Evolutionary conservation across 208 protist species (phyloP).

Genomic region (Trypanosoma boissoni): DNA sequence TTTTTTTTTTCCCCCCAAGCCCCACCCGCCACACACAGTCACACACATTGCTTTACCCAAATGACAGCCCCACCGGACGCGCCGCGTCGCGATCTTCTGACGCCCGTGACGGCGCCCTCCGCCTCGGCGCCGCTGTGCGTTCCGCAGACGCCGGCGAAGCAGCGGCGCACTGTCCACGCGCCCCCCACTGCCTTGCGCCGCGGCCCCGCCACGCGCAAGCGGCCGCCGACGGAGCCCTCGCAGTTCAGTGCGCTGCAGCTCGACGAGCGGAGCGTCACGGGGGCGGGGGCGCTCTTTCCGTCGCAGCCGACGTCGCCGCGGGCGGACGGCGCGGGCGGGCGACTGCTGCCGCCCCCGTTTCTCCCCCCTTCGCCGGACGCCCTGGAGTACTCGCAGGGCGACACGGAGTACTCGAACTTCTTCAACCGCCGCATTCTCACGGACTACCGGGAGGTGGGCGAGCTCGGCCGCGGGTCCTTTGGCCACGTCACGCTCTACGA

Average conservation of each 20-base stretch:
- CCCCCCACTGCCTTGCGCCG: slow-evolving; percentile 3
- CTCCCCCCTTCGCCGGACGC: slow-evolving; percentile 22
- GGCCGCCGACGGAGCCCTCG: slow-evolving; percentile 52
- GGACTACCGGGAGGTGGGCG: slow-evolving; percentile 79
- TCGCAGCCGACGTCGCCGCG: slow-evolving; percentile 21
- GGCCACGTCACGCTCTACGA: slow-evolving; percentile 77
- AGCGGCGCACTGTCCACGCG: slow-evolving; percentile 55
- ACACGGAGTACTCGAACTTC: slow-evolving; percentile 76
- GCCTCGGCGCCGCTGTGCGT: slow-evolving; percentile 4
- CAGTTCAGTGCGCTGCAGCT: slow-evolving; percentile 74
- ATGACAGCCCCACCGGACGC: not conserved
- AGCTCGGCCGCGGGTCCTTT: slow-evolving; percentile 74
- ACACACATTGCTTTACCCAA: too few species aligned
- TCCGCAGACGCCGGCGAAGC: slow-evolving; percentile 41
- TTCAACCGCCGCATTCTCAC: slow-evolving; percentile 65
- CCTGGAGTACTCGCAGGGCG: slow-evolving; percentile 73
- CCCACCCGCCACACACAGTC: too few species aligned
- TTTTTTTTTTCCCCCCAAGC: too few species aligned
- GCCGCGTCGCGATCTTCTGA: not conserved
- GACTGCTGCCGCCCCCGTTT: slow-evolving; percentile 9
- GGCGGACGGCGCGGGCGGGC: slow-evolving; percentile 18
- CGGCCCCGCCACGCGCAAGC: slow-evolving; percentile 28
- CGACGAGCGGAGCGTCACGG: slow-evolving; percentile 32
- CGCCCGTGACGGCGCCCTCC: not conserved
- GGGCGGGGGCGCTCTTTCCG: slow-evolving; percentile 5